These are phyloP conservation scores for Tylopilus sp. DNA, from an alignment of 768 basidiomycete species.

Conservation along the genomic window DNA sequence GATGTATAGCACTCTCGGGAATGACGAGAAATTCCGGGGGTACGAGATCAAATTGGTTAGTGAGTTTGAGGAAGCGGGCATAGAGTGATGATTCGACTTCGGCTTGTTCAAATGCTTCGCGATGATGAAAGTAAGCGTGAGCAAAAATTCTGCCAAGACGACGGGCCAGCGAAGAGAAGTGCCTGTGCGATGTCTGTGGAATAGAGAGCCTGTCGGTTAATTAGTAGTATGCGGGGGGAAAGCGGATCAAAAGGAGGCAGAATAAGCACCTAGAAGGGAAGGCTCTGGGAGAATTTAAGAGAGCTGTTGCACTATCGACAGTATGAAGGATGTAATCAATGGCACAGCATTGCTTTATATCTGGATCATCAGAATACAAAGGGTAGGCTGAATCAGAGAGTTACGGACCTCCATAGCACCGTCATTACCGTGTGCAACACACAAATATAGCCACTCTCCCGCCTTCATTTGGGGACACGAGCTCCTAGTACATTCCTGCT, in stretches of 20 bases:
- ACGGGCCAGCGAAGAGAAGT: conserved; percentile 86
- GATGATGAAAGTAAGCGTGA: conserved; percentile 94
- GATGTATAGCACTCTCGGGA: conserved; percentile 42
- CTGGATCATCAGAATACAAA: conserved; percentile 16
- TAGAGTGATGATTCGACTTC: conserved; percentile 91
- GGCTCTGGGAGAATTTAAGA: conserved; percentile 85
- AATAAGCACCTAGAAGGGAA: conserved; percentile 81
- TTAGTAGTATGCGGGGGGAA: conserved; percentile 22
- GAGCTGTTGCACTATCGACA: conserved; percentile 87
- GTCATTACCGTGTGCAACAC: conserved; percentile 90
- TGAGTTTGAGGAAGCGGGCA: conserved; percentile 83
- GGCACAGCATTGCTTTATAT: conserved; percentile 82
- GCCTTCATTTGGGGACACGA: conserved; percentile 98
- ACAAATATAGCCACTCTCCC: conserved; percentile 96
- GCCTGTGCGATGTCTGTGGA: conserved; percentile 74
- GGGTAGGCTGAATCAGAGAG: neutral
- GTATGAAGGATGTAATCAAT: conserved; percentile 96
- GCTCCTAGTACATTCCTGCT: conserved; percentile 80
- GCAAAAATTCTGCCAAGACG: conserved; percentile 94
- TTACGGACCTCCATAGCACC: conserved; percentile 75
- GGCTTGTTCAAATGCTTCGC: conserved; percentile 85
- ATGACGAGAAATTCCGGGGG: conserved; percentile 82
- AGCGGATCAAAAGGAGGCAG: conserved; percentile 14
- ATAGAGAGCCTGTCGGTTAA: conserved; percentile 63
- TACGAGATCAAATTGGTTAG: conserved; percentile 76